phyloP scores from a whole-genome alignment of 805 yeast species.

The Suhomyces prunicola region DNA sequence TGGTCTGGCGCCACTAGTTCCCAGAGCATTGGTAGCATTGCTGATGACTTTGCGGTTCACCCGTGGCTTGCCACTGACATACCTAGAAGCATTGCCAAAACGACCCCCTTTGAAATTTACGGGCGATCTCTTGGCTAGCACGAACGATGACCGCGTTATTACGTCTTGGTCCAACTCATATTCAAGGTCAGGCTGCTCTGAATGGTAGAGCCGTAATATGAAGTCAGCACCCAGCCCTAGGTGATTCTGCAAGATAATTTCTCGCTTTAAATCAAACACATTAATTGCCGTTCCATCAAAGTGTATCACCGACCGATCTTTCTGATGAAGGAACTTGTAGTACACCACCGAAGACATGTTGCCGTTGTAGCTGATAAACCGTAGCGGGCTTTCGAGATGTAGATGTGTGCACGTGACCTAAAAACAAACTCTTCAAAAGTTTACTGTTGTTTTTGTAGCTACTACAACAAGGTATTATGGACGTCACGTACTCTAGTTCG shows the following conservation, averaged over 20 bases:
- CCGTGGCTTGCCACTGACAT: constrained; percentile 68
- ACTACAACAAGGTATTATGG: constrained; percentile 6
- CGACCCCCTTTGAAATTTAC: constrained; percentile 38
- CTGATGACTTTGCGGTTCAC: constrained; percentile 42
- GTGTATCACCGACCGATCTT: constrained; percentile 68
- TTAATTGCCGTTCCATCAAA: constrained; percentile 97
- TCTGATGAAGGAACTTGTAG: constrained; percentile 82
- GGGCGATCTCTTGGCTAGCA: constrained; percentile 78
- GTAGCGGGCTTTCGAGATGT: neutral
- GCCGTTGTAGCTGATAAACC: neutral
- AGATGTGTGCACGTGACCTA: neutral
- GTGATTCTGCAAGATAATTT: constrained; percentile 76
- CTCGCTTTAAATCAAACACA: constrained; percentile 90
- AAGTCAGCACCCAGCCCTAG: constrained; percentile 83
- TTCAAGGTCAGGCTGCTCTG: constrained; percentile 56
- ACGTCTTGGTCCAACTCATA: constrained; percentile 86
- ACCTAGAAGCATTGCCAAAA: constrained; percentile 55
- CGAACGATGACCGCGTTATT: constrained; percentile 85
- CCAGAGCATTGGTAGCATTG: constrained; percentile 9
- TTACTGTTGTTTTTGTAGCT: neutral
- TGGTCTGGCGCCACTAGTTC: constrained; percentile 13
- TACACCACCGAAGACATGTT: constrained; percentile 84
- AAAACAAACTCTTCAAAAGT: neutral
- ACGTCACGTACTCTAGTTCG: constrained; percentile 16
- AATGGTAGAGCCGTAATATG: constrained; percentile 65